Percentiles rank a stretch among this genome's conserved stretches.
phyloP scores from a whole-genome alignment of 495 filamentous ascomycete species.

The Xylaria acuta region DNA sequence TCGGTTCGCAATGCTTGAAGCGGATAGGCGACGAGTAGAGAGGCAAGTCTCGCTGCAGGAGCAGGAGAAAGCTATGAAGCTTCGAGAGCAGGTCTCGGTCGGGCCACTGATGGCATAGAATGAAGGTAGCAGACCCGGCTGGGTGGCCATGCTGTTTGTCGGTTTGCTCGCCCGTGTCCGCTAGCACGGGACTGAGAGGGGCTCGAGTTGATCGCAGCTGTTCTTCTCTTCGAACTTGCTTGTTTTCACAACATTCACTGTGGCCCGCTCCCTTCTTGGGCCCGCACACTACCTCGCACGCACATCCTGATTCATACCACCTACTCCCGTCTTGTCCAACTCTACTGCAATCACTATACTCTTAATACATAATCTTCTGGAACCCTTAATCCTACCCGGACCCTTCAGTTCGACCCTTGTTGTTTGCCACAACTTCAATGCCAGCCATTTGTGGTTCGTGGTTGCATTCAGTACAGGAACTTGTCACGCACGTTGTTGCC shows the following conservation, averaged over 20 bases:
- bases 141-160: conserved; percentile 1
- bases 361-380: not conserved
- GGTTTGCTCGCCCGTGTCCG: not conserved
- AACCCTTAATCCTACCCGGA: not conserved
- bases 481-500: not conserved
- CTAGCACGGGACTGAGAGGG: not conserved
- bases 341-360: not conserved
- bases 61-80: conserved; percentile 48
- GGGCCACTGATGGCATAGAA: conserved; percentile 60
- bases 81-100: conserved; percentile 65
- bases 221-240: not conserved
- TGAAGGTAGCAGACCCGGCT: conserved; percentile 6
- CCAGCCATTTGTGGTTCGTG: not conserved
- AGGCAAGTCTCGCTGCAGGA: conserved; percentile 49
- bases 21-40: conserved; percentile 53
- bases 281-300: not conserved
- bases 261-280: not conserved
- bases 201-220: not conserved
- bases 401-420: not conserved
- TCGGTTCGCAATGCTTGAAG: conserved; percentile 62
- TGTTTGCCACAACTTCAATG: not conserved
- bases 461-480: not conserved
- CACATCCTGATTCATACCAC: not conserved
- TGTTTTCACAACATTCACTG: conserved; percentile 4
- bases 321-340: not conserved